Evolutionary conservation across 495 filamentous ascomycete genomes (phyloP), one percentile per base, ranked within the genome.

Genomic region (Geopyxis carbonaria): DNA sequence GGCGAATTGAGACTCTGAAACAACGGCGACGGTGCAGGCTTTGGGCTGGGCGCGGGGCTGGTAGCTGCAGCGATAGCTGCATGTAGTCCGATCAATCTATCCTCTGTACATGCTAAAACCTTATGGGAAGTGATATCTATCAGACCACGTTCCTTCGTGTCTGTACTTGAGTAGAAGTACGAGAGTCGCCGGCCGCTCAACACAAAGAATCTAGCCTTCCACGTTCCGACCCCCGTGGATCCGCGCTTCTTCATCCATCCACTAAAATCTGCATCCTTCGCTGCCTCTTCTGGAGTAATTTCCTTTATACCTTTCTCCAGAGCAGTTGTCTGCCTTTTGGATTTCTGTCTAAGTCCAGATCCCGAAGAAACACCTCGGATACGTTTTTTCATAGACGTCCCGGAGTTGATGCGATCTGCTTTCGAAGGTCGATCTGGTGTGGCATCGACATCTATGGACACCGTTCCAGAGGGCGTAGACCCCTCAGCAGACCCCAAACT

Each of bases 191-290:
- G 71, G 31, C 91, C 91, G 38, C 83, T 80, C 22, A 99, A 66
- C 15, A 95, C 78, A 52, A 99, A 99, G 22, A 95, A 70, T 6
- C 91, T 76, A 28, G 81, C 74, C 54, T 95, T 95, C 91, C 91
- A 99, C 34, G 94, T 63, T 46, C 89, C 89, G 7, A 54, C 43
- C 5, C 51, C 51, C 22, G 38, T 48, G 2, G 82, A 83, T 33
- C 82, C 92, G 51, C 85, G 76, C 69, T 99, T 99, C 65, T 93
- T 95, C 91, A 99, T 99, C 91, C 91, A 99, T 18, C 91, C 91
- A 46, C 75, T 84, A 52, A 86, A 99, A 50, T 99, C 89, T 32
- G 83, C 87, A 39, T 73, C 76, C 37, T 69, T 62, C 60, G 93
- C 86, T 44, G 89, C 83, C 54, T 92, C 81, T 34, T 73, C 66